Base-by-base conservation (phyloP, 805 yeast genomes). In the Ogataea pilisensis region DNA sequence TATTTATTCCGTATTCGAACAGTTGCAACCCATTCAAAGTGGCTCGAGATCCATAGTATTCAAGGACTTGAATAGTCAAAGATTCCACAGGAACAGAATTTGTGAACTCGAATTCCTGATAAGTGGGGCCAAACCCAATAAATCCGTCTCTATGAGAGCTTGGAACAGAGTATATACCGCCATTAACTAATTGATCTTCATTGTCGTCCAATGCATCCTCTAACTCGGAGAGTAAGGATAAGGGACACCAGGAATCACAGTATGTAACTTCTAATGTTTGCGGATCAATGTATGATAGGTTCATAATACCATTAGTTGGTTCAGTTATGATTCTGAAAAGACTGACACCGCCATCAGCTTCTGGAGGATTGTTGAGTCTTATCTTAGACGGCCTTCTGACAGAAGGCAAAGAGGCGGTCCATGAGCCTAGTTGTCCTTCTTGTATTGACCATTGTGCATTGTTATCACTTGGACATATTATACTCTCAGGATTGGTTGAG, bases 181-280 rank as follows among this genome's bases (percentile, higher is more conserved):
- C 37, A 21, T 31, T 37, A 2, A 40, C 27, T 20, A 28, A 35
- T 9, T 25, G 19, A 9, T 31, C 38, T 11, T 25, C 13, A 27
- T 35, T 34, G 3, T 31, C 35, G 8, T 30, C 39, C 5, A 50
- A 21, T 17, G 38, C 18, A 13, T 27, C 11, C 5, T 43, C 24
- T 35, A 82, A 58, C 2, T 59, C 54, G 0, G 68, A 42, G 11
- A 60, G 58, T 22, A 70, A 69, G 1, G 73, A 63, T 20, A 91
- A 66, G 1, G 96, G 95, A 62, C 99, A 93, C 74, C 77, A 82
- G 1, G 96, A 95, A 60, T 89, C 96, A 68, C 99, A 93, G 55
- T 66, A 65, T 13, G 64, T 58, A 3, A 73, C 37, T n/a, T 69
- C 63, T 36, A 82, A 78, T 2, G 87, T 73, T 0, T 57, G 45